A percentile compares a stretch with the other conserved stretches of the same genome.
Conservation (phyloP, 169 alveolate species). For the Besnoitia besnoiti region DNA sequence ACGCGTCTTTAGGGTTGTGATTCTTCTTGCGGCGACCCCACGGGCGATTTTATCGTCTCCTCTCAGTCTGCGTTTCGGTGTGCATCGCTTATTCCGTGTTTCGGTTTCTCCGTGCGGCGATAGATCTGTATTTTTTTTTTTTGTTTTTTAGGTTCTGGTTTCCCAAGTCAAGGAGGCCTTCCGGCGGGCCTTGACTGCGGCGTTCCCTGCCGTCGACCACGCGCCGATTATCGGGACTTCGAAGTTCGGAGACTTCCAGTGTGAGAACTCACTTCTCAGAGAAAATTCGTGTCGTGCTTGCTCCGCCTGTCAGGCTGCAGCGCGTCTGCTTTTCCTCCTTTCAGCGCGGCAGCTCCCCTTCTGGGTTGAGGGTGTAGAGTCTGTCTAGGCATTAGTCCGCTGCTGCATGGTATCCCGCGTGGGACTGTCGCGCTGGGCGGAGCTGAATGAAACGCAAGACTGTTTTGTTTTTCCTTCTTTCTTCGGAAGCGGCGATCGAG, state of each 20-base stretch:
- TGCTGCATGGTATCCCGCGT: no score
- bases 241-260: slow-evolving; percentile 44
- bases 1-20: neutral
- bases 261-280: neutral
- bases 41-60: neutral
- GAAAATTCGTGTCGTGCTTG: neutral
- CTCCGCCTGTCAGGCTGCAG: neutral
- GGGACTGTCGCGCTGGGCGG: neutral
- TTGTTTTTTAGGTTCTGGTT: neutral
- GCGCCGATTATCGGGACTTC: slow-evolving; percentile 25
- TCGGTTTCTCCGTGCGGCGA: neutral
- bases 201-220: slow-evolving; percentile 34
- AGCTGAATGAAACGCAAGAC: neutral
- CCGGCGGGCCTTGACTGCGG: slow-evolving; percentile 14
- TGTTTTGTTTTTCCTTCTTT: neutral
- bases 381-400: neutral
- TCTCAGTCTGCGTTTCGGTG: neutral
- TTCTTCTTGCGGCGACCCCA: neutral
- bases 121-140: neutral
- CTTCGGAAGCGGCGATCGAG: neutral
- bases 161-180: slow-evolving; percentile 18
- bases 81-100: neutral
- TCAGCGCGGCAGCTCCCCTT: neutral
- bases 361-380: no score
- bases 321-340: neutral